phyloP scores from a whole-genome alignment of 306 rosid genomes.

The Inga oerstediana region DNA sequence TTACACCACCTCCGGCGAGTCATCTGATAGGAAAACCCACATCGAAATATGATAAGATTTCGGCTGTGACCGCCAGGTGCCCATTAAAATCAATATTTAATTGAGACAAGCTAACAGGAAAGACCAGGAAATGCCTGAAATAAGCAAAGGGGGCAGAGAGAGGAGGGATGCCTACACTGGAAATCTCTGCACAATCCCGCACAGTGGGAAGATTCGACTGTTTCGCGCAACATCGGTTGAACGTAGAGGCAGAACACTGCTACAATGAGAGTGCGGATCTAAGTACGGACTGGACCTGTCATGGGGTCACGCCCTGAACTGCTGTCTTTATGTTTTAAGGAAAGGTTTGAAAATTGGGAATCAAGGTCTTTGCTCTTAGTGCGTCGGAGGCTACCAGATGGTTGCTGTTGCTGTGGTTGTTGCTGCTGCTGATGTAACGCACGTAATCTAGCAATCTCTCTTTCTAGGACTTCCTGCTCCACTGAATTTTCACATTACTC shows the following conservation, averaged over 20 bases:
- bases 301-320: slow-evolving; percentile 73
- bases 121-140: slow-evolving; percentile 43
- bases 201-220: slow-evolving; percentile 40
- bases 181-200: slow-evolving; percentile 69
- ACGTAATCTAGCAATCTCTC: slow-evolving; percentile 93
- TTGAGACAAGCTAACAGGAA: slow-evolving; percentile 47
- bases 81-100: slow-evolving; percentile 43
- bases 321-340: slow-evolving; percentile 82
- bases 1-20: slow-evolving; percentile 86
- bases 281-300: slow-evolving; percentile 72
- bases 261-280: slow-evolving; percentile 46
- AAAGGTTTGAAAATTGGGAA: slow-evolving; percentile 82
- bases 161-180: slow-evolving; percentile 38
- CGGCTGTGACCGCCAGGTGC: slow-evolving; percentile 90
- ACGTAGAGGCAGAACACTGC: slow-evolving; percentile 44
- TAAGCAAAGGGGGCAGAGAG: slow-evolving; percentile 54
- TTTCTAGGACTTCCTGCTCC: slow-evolving; percentile 99
- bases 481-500: slow-evolving; percentile 57
- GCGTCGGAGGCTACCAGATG: slow-evolving; percentile 81
- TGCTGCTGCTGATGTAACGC: slow-evolving; percentile 71
- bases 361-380: slow-evolving; percentile 91
- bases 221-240: slow-evolving; percentile 42
- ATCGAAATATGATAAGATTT: slow-evolving; percentile 43
- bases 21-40: slow-evolving; percentile 47
- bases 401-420: slow-evolving; percentile 61